Conservation (phyloP, 441 rosid species). For the Adansonia madagascariensis region DNA sequence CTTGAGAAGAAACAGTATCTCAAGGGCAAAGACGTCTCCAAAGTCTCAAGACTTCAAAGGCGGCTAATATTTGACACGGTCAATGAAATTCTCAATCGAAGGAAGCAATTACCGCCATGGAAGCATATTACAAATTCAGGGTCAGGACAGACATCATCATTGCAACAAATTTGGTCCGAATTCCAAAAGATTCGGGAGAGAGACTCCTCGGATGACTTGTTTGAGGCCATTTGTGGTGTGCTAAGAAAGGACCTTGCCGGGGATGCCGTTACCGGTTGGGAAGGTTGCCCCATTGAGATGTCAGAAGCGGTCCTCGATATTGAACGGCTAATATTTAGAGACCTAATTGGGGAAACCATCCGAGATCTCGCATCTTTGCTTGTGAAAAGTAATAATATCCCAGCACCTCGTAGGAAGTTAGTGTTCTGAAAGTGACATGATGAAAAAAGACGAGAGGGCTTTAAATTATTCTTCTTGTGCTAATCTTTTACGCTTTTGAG, state of each 20-base stretch:
- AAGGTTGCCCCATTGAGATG: slow-evolving; percentile 60
- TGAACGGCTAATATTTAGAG: slow-evolving; percentile 81
- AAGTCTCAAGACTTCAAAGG: slow-evolving; percentile 57
- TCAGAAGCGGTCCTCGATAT: slow-evolving; percentile 75
- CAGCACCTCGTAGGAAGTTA: slow-evolving; percentile 60
- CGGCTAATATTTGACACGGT: slow-evolving; percentile 70
- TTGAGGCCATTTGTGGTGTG: slow-evolving; percentile 63
- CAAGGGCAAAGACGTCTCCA: slow-evolving; percentile 58
- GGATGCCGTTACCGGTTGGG: slow-evolving; percentile 65
- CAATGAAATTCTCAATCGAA: slow-evolving; percentile 57
- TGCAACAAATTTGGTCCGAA: slow-evolving; percentile 71
- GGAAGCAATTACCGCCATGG: slow-evolving; percentile 64
- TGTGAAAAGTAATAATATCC: slow-evolving; percentile 33
- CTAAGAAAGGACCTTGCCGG: slow-evolving; percentile 72
- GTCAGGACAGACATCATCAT: slow-evolving; percentile 27
- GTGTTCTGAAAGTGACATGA: slow-evolving; percentile 52
- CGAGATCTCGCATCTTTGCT: slow-evolving; percentile 54
- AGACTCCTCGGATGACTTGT: slow-evolving; percentile 53
- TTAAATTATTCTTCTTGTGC: slow-evolving; percentile 20
- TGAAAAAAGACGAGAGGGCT: background rate
- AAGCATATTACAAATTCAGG: slow-evolving; percentile 31
- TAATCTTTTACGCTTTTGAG: slow-evolving; percentile 12
- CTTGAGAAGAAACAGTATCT: slow-evolving; percentile 77
- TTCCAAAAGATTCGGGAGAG: slow-evolving; percentile 56
- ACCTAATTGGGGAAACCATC: slow-evolving; percentile 81